Conservation (phyloP, 768 basidiomycete species). For the Ramaria rubella region DNA sequence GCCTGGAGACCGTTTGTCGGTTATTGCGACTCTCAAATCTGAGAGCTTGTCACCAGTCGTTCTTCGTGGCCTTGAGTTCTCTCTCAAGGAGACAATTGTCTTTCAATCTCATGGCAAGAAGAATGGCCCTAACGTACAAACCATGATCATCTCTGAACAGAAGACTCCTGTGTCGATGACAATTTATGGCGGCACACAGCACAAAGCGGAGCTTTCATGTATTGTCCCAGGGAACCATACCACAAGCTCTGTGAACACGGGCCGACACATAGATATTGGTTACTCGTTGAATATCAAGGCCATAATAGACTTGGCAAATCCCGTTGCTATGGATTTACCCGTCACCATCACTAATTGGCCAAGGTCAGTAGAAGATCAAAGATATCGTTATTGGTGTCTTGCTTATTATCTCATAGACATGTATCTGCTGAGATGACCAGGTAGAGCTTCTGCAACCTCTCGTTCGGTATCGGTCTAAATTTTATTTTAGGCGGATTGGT, state of each 20-base stretch:
- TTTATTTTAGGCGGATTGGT: slow-evolving; percentile 40
- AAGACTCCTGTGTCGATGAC: slow-evolving; percentile 68
- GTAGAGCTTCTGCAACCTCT: slow-evolving; percentile 16
- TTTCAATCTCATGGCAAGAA: slow-evolving; percentile 54
- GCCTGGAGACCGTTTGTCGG: slow-evolving; percentile 72
- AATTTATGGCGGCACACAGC: slow-evolving; percentile 63
- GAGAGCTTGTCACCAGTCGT: slow-evolving; percentile 61
- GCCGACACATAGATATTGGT: slow-evolving; percentile 78
- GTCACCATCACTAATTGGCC: slow-evolving; percentile 84
- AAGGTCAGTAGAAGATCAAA: slow-evolving; percentile 40
- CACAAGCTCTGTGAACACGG: slow-evolving; percentile 74
- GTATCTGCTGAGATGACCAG: slow-evolving; percentile 69
- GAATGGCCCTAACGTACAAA: slow-evolving; percentile 45
- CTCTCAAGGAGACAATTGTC: slow-evolving; percentile 68
- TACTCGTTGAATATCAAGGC: slow-evolving; percentile 76
- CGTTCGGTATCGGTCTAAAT: not conserved
- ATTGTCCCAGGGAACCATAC: slow-evolving; percentile 67
- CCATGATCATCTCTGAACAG: slow-evolving; percentile 55
- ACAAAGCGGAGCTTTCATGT: slow-evolving; percentile 67
- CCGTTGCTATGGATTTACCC: slow-evolving; percentile 66
- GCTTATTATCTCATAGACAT: slow-evolving; percentile 35
- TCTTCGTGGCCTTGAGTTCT: slow-evolving; percentile 79
- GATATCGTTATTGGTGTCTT: slow-evolving; percentile 7
- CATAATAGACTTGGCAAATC: slow-evolving; percentile 59
- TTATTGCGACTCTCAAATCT: slow-evolving; percentile 67